Evolutionary conservation across 371 early-diverging fungal genomes (phyloP).

Genomic region (Rhizopus sp.): DNA sequence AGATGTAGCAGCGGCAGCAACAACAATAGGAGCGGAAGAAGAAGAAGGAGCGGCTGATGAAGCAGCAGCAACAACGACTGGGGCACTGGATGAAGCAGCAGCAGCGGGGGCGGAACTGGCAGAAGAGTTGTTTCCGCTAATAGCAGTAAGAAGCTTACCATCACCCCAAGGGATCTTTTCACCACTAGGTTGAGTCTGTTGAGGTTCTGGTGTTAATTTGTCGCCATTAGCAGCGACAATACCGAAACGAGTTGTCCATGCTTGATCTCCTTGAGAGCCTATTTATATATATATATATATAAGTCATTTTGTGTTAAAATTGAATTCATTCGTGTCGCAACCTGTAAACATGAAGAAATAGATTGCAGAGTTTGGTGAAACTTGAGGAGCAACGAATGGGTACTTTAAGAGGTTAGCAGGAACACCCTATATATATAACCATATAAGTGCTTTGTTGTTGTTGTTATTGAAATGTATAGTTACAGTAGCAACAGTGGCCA

Average conservation of each 20-base stretch:
- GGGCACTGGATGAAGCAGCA: neutral
- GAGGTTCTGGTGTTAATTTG: constrained; percentile 21
- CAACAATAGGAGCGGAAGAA: neutral
- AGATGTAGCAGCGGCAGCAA: constrained; percentile 4
- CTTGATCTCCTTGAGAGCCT: constrained; percentile 33
- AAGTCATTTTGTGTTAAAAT: neutral
- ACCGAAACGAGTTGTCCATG: constrained; percentile 50
- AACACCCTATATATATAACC: constrained; percentile 18
- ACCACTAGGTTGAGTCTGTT: constrained; percentile 32
- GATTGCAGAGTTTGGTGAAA: constrained; percentile 41
- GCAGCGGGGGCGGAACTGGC: neutral
- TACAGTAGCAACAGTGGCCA: constrained; percentile 38
- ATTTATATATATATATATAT: constrained; percentile 1
- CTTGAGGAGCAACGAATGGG: constrained; percentile 31
- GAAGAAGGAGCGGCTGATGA: constrained; percentile 3
- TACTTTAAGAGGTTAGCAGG: constrained; percentile 20
- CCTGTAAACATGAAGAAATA: constrained; percentile 55
- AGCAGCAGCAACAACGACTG: neutral
- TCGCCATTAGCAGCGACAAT: constrained; percentile 31
- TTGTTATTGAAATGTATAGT: neutral
- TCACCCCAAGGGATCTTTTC: constrained; percentile 49
- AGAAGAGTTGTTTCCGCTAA: constrained; percentile 1
- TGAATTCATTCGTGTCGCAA: neutral
- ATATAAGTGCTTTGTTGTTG: neutral
- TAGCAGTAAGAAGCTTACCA: constrained; percentile 27